Conservation (phyloP, 371 early-diverging fungal genomes). For the Encephalitozoon intestinalis region DNA sequence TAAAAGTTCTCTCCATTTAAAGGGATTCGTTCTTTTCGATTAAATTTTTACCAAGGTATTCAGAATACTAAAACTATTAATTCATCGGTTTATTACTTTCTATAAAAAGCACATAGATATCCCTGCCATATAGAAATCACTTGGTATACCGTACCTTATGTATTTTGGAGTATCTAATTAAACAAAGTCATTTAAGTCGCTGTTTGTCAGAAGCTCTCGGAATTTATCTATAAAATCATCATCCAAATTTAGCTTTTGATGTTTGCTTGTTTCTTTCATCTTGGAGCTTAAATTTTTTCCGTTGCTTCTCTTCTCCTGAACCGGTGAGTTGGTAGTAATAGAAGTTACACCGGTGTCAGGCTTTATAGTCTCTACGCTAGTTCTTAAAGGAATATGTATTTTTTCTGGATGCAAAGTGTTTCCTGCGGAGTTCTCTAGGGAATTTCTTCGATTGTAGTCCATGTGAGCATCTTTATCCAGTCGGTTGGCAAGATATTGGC, state of each 20-base stretch:
- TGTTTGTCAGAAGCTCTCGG: neutral
- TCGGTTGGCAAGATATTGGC: neutral
- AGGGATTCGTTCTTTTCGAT: neutral
- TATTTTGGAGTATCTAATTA: neutral
- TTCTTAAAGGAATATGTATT: neutral
- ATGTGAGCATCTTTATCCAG: neutral
- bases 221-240: neutral
- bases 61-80: too few species aligned
- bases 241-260: neutral
- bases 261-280: neutral
- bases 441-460: neutral
- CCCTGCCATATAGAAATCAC: too few species aligned
- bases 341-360: neutral
- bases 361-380: neutral
- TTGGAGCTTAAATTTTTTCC: neutral
- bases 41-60: too few species aligned
- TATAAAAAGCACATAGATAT: neutral
- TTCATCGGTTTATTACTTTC: neutral
- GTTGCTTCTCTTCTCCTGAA: neutral
- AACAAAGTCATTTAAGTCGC: neutral
- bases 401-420: neutral
- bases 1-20: conserved; percentile 64
- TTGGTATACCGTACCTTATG: neutral
- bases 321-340: neutral
- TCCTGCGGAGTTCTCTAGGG: neutral